Conservation (phyloP, 2,329 filamentous ascomycete species). For the Ophiostoma perfectum region DNA sequence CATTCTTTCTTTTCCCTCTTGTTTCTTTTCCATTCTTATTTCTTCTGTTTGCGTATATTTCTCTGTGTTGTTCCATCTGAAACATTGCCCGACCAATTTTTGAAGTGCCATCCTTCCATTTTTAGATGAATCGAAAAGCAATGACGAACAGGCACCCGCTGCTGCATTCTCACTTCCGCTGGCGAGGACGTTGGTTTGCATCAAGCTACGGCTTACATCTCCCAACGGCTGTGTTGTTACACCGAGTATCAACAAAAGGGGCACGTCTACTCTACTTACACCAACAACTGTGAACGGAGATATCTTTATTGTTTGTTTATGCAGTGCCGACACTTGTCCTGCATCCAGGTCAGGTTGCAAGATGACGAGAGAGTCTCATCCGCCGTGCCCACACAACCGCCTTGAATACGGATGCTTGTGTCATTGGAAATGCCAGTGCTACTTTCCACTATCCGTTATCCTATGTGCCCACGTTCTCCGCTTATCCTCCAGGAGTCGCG, state of each 20-base stretch:
- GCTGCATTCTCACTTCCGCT: conserved; percentile 13
- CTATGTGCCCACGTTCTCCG: neutral
- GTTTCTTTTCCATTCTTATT: neutral
- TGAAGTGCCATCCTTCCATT: neutral
- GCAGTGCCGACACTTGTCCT: neutral
- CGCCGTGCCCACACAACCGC: neutral
- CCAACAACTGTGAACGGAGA: neutral
- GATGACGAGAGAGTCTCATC: neutral
- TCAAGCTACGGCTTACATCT: neutral
- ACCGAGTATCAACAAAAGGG: neutral
- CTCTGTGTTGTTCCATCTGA: neutral
- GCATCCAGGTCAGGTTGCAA: conserved; percentile 10
- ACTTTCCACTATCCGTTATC: neutral
- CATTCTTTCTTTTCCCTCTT: neutral
- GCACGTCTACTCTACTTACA: neutral
- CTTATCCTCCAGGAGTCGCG: neutral
- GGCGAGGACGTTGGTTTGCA: neutral
- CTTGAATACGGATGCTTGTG: neutral
- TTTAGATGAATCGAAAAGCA: neutral
- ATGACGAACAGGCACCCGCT: neutral
- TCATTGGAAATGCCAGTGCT: neutral
- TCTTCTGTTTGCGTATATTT: neutral
- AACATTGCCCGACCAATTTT: neutral
- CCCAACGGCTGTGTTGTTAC: conserved; percentile 3
- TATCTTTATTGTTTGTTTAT: neutral